Evolutionary conservation across 176 grass and related monocot genomes (phyloP).

Genomic region (Eragrostis nindensis): DNA sequence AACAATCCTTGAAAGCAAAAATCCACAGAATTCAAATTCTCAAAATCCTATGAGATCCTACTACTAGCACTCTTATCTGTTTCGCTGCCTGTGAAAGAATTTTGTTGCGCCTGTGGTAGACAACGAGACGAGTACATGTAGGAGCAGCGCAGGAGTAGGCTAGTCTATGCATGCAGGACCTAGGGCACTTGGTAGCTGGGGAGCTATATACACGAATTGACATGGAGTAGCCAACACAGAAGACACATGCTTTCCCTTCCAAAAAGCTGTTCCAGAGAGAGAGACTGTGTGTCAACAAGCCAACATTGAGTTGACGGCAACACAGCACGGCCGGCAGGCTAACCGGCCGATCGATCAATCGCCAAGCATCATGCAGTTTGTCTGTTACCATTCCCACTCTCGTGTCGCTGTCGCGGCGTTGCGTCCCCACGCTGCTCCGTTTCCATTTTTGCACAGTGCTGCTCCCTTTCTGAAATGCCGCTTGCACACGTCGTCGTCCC

Average conservation of each 20-base stretch:
- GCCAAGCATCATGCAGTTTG: slow-evolving; percentile 55
- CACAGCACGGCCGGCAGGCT: neutral
- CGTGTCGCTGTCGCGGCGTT: slow-evolving; percentile 48
- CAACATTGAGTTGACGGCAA: slow-evolving; percentile 10
- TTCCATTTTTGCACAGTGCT: slow-evolving; percentile 49
- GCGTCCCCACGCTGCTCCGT: slow-evolving; percentile 24
- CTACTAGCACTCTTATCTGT: no score
- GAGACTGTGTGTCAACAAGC: neutral
- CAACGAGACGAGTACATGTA: slow-evolving; percentile 24
- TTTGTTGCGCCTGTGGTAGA: neutral
- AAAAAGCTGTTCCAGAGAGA: slow-evolving; percentile 37
- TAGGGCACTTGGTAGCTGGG: slow-evolving; percentile 28
- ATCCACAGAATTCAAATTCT: no score
- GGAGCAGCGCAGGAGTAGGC: neutral
- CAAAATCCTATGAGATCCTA: no score
- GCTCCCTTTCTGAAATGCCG: slow-evolving; percentile 2
- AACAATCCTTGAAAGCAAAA: no score
- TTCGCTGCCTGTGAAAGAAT: neutral
- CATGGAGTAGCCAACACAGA: slow-evolving; percentile 59
- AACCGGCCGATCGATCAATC: neutral
- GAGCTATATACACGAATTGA: slow-evolving; percentile 33
- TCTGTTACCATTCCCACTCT: slow-evolving; percentile 57
- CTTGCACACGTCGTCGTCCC: neutral
- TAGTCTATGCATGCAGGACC: neutral
- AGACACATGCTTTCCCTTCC: slow-evolving; percentile 27